Evolutionary conservation across 2,329 filamentous ascomycete genomes (phyloP).

Genomic region (Beauveria sp.): DNA sequence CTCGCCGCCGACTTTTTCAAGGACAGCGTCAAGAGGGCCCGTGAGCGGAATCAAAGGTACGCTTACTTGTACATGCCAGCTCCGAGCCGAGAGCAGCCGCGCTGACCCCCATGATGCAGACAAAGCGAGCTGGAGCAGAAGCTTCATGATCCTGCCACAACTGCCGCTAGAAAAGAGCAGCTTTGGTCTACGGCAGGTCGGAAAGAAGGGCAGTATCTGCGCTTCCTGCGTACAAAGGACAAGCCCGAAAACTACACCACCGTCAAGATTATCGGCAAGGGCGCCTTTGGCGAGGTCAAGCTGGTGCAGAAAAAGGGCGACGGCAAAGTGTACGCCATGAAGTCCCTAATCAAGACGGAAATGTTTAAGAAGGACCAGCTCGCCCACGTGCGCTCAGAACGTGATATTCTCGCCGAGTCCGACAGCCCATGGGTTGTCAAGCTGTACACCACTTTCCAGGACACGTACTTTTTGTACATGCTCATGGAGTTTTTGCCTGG

Average conservation of each 20-base stretch:
- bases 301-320: conserved; percentile 94
- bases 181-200: conserved; percentile 78
- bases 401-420: conserved; percentile 97
- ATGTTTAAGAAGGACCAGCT: conserved; percentile 99
- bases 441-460: conserved; percentile 96
- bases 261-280: conserved; percentile 97
- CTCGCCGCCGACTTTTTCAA: conserved; percentile 91
- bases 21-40: conserved; percentile 92
- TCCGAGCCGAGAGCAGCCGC: background rate
- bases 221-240: conserved; percentile 89
- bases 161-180: conserved; percentile 69
- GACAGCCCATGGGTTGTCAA: conserved; percentile 99
- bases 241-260: conserved; percentile 92
- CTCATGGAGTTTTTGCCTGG: conserved; percentile 98
- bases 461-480: conserved; percentile 94
- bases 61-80: conserved; percentile 18
- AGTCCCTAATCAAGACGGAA: conserved; percentile 96
- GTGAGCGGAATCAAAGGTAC: conserved; percentile 90
- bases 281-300: conserved; percentile 96
- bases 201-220: conserved; percentile 86
- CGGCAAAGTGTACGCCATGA: conserved; percentile 95
- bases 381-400: conserved; percentile 92
- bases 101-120: conserved; percentile 37
- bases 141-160: conserved; percentile 67
- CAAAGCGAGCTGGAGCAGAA: conserved; percentile 88